Percentiles rank a stretch among this genome's conserved stretches.
Evolutionary conservation across 148 eudicot species (phyloP).

Genomic region (Tetragonia tetragonoides): DNA sequence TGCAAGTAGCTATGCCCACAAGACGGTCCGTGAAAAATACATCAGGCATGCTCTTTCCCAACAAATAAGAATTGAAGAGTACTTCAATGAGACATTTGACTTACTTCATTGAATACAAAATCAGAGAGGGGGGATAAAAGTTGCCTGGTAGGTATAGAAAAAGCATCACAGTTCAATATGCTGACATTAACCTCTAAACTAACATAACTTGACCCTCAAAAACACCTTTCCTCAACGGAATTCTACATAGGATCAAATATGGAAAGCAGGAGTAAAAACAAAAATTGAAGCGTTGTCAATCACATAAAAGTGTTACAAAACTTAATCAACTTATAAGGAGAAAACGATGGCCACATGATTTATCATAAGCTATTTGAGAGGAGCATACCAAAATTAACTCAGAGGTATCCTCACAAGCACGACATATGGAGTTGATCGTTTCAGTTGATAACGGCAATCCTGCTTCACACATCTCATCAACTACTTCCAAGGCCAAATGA

Average conservation of each 20-base stretch:
- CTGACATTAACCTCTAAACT: slow-evolving; percentile 1
- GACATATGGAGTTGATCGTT: slow-evolving; percentile 54
- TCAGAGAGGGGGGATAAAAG: background rate
- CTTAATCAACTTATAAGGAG: background rate
- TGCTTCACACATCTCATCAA: slow-evolving; percentile 59
- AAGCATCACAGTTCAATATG: background rate
- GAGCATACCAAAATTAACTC: slow-evolving; percentile 72
- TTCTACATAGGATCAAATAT: background rate
- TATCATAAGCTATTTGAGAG: background rate
- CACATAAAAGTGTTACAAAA: background rate
- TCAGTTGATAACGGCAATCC: slow-evolving; percentile 48
- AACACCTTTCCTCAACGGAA: background rate
- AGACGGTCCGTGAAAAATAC: background rate
- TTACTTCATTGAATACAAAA: background rate
- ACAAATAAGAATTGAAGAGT: background rate
- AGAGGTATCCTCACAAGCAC: slow-evolving; percentile 62
- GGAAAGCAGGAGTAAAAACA: background rate
- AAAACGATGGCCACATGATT: background rate
- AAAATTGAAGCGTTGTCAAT: background rate
- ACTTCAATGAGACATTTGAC: background rate
- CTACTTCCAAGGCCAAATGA: slow-evolving; percentile 67
- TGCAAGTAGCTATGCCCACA: background rate
- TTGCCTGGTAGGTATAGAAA: too few relatives aligned
- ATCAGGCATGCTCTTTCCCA: background rate
- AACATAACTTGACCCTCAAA: background rate